Conservation (phyloP, 2,329 filamentous ascomycete genomes). For the Acrocalymma vagum region DNA sequence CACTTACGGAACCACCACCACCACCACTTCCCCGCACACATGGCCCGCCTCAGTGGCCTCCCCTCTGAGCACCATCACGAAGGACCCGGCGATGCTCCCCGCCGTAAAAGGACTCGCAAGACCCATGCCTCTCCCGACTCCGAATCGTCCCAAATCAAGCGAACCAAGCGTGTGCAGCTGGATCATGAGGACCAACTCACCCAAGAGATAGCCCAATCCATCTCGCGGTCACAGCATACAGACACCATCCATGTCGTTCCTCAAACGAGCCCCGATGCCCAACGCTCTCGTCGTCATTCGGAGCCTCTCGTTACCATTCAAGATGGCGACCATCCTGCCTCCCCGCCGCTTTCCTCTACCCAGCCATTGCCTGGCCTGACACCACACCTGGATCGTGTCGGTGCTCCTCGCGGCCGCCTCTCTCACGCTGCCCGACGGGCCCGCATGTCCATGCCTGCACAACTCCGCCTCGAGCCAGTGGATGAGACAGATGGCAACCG, state of each 20-base stretch:
- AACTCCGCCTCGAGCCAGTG: conserved; percentile 33
- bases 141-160: conserved; percentile 39
- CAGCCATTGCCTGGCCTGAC: conserved; percentile 40
- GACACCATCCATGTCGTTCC: conserved; percentile 25
- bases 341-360: conserved; percentile 28
- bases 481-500: conserved; percentile 32
- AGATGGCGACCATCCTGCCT: conserved; percentile 27
- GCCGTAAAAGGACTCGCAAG: conserved; percentile 43
- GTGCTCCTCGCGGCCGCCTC: conserved; percentile 32
- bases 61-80: conserved; percentile 46
- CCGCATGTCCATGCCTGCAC: conserved; percentile 47
- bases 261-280: conserved; percentile 20
- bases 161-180: conserved; percentile 39
- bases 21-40: conserved; percentile 21
- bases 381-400: conserved; percentile 40
- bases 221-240: conserved; percentile 30
- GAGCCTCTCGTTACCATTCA: conserved; percentile 37
- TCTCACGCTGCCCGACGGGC: conserved; percentile 34
- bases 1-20: no score
- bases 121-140: conserved; percentile 36
- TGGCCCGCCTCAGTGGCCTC: conserved; percentile 45
- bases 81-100: conserved; percentile 43
- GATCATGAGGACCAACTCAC: conserved; percentile 41
- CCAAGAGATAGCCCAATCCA: conserved; percentile 41
- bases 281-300: conserved; percentile 41